A percentile compares a stretch with the other conserved stretches of the same genome.
phyloP scores from a whole-genome alignment of 176 grass and related monocot genomes.

The Phoenix roebelenii region DNA sequence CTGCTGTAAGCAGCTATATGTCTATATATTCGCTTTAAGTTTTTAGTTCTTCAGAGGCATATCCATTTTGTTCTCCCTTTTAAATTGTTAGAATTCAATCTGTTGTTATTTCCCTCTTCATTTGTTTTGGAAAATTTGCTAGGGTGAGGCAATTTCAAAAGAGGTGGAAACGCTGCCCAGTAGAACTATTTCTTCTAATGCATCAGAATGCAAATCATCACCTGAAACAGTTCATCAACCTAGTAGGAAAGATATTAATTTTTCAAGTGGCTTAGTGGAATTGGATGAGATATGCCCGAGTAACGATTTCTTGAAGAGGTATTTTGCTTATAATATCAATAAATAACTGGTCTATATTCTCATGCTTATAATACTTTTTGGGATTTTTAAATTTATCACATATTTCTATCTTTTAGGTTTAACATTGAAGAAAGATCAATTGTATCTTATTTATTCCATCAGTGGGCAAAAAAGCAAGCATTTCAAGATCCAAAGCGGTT shows the following conservation, averaged over 20 bases:
- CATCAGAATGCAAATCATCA: conserved; percentile 4
- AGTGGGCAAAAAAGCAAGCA: conserved; percentile 19
- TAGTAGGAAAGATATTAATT: not conserved
- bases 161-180: conserved; percentile 6
- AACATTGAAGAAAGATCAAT: conserved; percentile 17
- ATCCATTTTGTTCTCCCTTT: too few relatives aligned
- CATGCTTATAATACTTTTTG: too few relatives aligned
- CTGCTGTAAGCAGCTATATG: not conserved
- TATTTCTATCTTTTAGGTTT: conserved; percentile 1
- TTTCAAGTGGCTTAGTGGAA: conserved; percentile 12
- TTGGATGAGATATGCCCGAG: conserved; percentile 39
- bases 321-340: conserved; percentile 9
- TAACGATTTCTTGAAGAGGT: conserved; percentile 95
- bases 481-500: conserved; percentile 23
- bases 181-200: conserved; percentile 13
- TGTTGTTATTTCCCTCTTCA: not conserved
- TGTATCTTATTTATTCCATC: conserved; percentile 23
- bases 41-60: too few relatives aligned
- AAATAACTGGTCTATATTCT: too few relatives aligned
- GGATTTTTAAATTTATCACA: too few relatives aligned
- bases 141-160: conserved; percentile 27
- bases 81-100: too few relatives aligned
- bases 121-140: not conserved
- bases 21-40: too few relatives aligned
- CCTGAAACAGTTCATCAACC: not conserved